Conservation (phyloP, 2,329 filamentous ascomycete species). For the Scytalidium sp. region DNA sequence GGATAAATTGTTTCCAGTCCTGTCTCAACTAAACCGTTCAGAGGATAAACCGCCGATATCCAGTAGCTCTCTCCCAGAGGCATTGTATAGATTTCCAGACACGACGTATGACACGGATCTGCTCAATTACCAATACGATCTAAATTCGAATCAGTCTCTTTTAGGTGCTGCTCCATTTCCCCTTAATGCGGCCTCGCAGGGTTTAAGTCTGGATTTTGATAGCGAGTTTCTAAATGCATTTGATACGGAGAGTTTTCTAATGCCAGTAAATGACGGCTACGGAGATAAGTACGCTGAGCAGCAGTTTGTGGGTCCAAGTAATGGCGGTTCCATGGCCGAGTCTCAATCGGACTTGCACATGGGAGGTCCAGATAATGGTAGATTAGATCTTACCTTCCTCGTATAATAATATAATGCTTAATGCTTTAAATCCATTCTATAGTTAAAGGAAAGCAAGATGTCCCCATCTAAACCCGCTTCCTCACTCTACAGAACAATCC, state of each 20-base stretch:
- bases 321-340: no score
- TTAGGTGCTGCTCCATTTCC: not conserved
- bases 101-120: not conserved
- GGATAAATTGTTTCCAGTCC: not conserved
- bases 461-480: not conserved
- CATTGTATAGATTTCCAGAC: not conserved
- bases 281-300: no score
- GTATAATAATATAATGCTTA: no score
- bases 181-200: not conserved
- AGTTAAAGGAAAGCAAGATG: no score
- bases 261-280: no score
- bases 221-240: not conserved
- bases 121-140: not conserved
- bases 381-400: no score
- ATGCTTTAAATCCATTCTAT: no score
- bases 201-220: not conserved
- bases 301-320: no score
- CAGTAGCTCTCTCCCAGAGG: not conserved
- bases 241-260: no score
- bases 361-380: no score
- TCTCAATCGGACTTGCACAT: no score
- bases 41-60: not conserved
- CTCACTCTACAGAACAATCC: not conserved
- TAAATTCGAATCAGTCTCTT: not conserved
- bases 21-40: not conserved